Base-by-base conservation (phyloP, 2,329 filamentous ascomycete genomes). In the Colletotrichum sublineola region DNA sequence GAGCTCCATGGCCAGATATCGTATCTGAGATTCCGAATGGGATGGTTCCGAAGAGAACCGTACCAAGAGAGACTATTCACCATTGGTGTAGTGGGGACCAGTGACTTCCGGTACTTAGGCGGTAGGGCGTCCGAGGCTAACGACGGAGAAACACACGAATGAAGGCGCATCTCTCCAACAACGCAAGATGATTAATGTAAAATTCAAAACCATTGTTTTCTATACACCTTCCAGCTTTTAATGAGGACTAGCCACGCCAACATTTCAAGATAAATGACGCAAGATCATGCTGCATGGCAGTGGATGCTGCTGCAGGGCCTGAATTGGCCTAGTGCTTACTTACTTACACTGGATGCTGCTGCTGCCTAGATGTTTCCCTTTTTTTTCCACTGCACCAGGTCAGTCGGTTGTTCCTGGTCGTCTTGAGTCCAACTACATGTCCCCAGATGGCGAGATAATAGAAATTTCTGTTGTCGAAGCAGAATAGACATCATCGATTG, bases 11-110 rank as follows among this genome's bases (percentile, higher is more conserved):
- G 48, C 20, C 44, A 44, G 44, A 7, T 70, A 5, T 15, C 29
- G 9, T 53, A 46, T 3, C 11, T 70, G 36, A 33, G 24, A 18
- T 70, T 70, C 40, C 36, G 46, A 15, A 14, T 70, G 24, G 63
- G 67, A 3, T 70, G 67, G 63, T 70, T 70, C 55, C 29, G 36
- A 0, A 53, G 40, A 5, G 40, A 20, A 8, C 14, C 8, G 36
- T 15, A 40, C 15, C 36, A n/a, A 33, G 8, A 38, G 6, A 55
- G 38, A 31, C 15, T 46, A 3, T 70, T 70, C 2, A 70, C 67
- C 1, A 46, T 70, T 9, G 67, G 67, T 7, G 46, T 61, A 1
- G 18, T 67, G 3, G 63, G 42, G 1, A 56, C 53, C 20, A 1
- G 36, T 12, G 55, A 53, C 29, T 70, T 53, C 12, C 5, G 18